A percentile compares a stretch with the other conserved stretches of the same genome.
Conservation (phyloP, 2,329 filamentous ascomycete species). For the Pestalotiopsis sp. region DNA sequence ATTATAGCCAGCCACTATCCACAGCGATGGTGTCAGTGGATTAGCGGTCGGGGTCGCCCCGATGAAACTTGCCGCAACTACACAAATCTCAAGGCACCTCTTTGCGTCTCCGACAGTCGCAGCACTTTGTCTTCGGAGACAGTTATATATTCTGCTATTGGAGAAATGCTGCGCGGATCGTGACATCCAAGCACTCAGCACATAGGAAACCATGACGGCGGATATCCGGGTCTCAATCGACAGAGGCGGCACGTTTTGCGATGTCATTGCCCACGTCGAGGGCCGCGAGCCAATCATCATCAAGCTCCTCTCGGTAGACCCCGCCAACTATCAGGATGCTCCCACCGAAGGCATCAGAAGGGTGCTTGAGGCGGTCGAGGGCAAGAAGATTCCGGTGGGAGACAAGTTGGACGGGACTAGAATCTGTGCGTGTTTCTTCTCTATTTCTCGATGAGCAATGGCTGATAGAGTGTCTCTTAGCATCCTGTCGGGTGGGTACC, state of each 20-base stretch:
- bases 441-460: neutral
- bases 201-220: neutral
- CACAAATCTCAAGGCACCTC: neutral
- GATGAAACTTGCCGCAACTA: neutral
- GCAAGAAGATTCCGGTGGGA: conserved; percentile 51
- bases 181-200: neutral
- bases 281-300: conserved; percentile 71
- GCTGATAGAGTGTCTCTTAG: conserved; percentile 27
- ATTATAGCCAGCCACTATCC: neutral
- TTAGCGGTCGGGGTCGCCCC: neutral
- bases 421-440: conserved; percentile 25
- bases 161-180: neutral
- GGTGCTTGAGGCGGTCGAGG: conserved; percentile 64
- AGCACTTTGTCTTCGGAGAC: neutral
- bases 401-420: conserved; percentile 33
- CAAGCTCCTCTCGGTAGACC: conserved; percentile 75
- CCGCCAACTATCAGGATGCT: conserved; percentile 70
- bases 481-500: conserved; percentile 75
- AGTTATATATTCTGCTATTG: neutral
- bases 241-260: conserved; percentile 76
- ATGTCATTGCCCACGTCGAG: conserved; percentile 66
- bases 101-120: neutral
- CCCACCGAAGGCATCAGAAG: conserved; percentile 73
- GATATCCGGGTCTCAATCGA: conserved; percentile 36
- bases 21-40: neutral